Evolutionary conservation across 2,329 filamentous ascomycete species (phyloP).

Genomic region (Arthrobotrys megalospora): DNA sequence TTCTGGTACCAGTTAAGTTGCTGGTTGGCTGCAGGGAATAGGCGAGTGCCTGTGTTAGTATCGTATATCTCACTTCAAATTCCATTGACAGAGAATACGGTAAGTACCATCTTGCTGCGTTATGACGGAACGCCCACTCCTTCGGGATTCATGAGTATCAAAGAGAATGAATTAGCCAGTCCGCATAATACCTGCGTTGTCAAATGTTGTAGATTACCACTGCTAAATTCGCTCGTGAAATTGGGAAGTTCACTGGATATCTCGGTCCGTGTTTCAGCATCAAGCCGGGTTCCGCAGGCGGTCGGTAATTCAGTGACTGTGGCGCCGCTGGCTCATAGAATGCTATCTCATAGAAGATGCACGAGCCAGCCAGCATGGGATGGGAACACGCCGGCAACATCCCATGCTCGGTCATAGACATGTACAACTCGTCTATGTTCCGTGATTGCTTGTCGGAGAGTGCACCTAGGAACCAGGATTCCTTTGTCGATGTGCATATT

Average conservation of each 20-base stretch:
- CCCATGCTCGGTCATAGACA: neutral
- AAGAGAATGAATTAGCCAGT: too few relatives aligned
- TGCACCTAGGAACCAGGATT: neutral
- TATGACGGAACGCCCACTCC: too few relatives aligned
- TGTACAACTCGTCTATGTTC: neutral
- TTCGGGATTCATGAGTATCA: too few relatives aligned
- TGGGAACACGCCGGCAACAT: neutral
- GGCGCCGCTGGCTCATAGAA: constrained; percentile 6
- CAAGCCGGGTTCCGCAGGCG: neutral
- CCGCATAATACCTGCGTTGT: neutral
- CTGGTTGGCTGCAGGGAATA: too few relatives aligned
- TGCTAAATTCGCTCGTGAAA: constrained; percentile 2
- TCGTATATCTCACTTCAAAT: too few relatives aligned
- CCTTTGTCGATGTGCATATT: constrained; percentile 4
- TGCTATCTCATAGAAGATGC: neutral
- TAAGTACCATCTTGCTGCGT: too few relatives aligned
- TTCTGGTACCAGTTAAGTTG: too few relatives aligned
- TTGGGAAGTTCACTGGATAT: constrained; percentile 9
- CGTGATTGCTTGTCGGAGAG: neutral
- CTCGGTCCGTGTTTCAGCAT: constrained; percentile 8
- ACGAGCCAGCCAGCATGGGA: neutral
- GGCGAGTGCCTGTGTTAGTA: too few relatives aligned
- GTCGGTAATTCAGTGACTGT: constrained; percentile 21
- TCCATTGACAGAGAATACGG: too few relatives aligned
- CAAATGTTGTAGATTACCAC: constrained; percentile 5